These are phyloP conservation scores for Salvia splendens DNA, from an alignment of 257 asterid species.

Conservation along the genomic window DNA sequence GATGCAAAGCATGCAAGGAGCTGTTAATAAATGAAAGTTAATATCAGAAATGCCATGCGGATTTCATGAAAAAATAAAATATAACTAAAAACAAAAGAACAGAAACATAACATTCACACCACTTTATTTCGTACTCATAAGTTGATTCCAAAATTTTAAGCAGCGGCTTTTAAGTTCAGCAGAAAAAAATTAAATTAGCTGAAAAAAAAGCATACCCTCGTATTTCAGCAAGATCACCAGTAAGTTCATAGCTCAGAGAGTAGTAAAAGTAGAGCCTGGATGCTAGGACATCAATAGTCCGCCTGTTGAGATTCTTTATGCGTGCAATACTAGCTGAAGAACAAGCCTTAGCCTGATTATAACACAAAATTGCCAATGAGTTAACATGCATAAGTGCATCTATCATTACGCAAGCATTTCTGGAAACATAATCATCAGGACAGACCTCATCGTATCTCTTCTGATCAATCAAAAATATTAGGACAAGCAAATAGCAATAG, in stretches of 20 bases:
- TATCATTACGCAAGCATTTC: constrained; percentile 14
- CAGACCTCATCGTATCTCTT: constrained; percentile 71
- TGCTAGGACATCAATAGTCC: constrained; percentile 82
- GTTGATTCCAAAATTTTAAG: constrained; percentile 17
- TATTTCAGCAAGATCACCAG: constrained; percentile 85
- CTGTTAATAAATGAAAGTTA: constrained; percentile 43
- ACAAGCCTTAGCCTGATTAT: constrained; percentile 82
- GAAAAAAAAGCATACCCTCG: constrained; percentile 59
- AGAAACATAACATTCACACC: constrained; percentile 18
- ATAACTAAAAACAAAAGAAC: not conserved
- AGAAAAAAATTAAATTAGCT: constrained; percentile 18
- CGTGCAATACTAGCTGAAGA: constrained; percentile 88
- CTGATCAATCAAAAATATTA: constrained; percentile 75
- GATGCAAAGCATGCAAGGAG: constrained; percentile 81
- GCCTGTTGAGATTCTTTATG: constrained; percentile 68
- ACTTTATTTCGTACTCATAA: constrained; percentile 16
- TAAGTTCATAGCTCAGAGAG: constrained; percentile 83
- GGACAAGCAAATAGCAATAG: constrained; percentile 73
- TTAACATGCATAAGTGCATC: constrained; percentile 19
- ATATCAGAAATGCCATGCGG: constrained; percentile 25
- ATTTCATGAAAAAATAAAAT: constrained; percentile 18
- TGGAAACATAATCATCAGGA: not conserved
- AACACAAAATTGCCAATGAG: constrained; percentile 28
- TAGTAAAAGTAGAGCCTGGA: constrained; percentile 85
- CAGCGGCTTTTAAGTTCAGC: not conserved